These are phyloP conservation scores for Cyberlindnera mycetangii DNA, from an alignment of 805 yeast genomes.

Conservation along the genomic window DNA sequence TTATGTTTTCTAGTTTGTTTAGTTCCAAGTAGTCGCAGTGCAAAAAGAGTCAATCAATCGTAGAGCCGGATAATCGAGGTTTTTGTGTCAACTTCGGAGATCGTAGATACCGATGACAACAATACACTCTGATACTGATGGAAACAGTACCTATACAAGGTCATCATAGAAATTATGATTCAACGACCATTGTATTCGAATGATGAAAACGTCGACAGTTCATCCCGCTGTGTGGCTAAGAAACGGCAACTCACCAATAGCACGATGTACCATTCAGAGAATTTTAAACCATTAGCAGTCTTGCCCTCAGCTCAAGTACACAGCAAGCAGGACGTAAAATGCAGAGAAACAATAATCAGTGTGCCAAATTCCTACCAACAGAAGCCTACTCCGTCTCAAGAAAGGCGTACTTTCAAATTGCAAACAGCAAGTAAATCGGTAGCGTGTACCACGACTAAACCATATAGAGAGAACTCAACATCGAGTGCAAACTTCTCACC, in stretches of 20 bases:
- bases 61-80: neutral
- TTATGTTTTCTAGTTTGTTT: no score
- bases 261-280: neutral
- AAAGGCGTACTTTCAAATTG: neutral
- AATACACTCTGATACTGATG: neutral
- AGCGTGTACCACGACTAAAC: neutral
- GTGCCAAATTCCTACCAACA: neutral
- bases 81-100: constrained; percentile 1
- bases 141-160: neutral
- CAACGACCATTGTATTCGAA: neutral
- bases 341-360: neutral
- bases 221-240: neutral
- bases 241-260: neutral
- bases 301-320: neutral
- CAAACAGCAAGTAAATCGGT: neutral
- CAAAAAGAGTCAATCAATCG: no score
- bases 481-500: neutral
- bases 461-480: neutral
- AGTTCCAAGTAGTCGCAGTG: no score
- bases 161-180: neutral
- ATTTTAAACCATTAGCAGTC: neutral
- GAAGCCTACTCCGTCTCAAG: neutral
- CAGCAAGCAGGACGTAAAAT: neutral
- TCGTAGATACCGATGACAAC: neutral
- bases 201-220: neutral